Evolutionary conservation across 2,329 filamentous ascomycete genomes (phyloP), one percentile per base, ranked within the genome.

Genomic region (Huntiella decipiens): DNA sequence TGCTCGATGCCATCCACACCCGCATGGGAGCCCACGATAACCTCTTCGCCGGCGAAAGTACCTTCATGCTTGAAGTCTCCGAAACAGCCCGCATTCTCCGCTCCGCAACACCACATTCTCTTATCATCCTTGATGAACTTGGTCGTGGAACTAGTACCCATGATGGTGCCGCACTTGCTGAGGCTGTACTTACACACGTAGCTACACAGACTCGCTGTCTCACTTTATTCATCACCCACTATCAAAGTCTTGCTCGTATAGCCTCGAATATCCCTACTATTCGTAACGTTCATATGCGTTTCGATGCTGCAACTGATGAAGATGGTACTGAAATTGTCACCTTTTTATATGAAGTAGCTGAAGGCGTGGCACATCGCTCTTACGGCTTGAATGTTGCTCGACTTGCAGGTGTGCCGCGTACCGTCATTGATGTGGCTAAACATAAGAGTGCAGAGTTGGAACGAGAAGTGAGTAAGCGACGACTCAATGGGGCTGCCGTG

Each of bases 11-110:
- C 5, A 84, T 98, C 40, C 84, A 88, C 66, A 95, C 91, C 1
- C 82, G 91, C 53, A 95, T 95, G 76, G 91, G 91, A 45, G 91
- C 91, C 2, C 83, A 83, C 54, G 91, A 98, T 63, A 96, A 95
- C 58, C 84, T 98, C 65, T 82, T 96, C 59, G 82, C 84, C 4
- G 86, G 86, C 55, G 91, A 98, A 63, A 83, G 77, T 17, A 98
- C 91, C 10, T 98, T 98, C 64, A 95, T 96, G 86, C 87, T 98
- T 46, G 91, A 98, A 59, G 74, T 98, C 2, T 85, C 79, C 33
- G 91, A 98, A 61, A 96, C 91, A 1, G 78, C 82, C 1, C 78
- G 86, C 50, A 95, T 98, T 54, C 70, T 98, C 17, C 88, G 91
- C 57, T 75, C 84, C 55, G 91, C 88, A 0, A 91, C 86, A 0